A percentile compares a stretch with the other conserved stretches of the same genome.
Conservation (phyloP, 139 green algal genomes). For the Chlamydomonas applanata region DNA sequence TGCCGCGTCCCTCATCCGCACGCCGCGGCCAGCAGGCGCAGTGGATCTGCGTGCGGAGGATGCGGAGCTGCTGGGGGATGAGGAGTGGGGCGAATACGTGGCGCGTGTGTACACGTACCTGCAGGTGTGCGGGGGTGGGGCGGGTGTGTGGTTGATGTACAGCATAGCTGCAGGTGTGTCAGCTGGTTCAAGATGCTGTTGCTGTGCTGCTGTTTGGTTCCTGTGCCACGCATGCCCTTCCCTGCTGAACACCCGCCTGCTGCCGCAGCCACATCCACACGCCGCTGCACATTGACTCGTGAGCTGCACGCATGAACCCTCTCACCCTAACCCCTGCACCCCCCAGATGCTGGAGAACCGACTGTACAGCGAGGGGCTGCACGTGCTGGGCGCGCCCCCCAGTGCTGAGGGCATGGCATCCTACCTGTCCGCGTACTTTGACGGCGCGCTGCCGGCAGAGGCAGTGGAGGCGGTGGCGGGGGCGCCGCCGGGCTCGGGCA, state of each 20-base stretch:
- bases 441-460: slow-evolving; percentile 54
- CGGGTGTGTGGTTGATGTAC: neutral
- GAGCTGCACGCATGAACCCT: too few species aligned
- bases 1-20: neutral
- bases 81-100: slow-evolving; percentile 71
- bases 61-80: slow-evolving; percentile 30
- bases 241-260: too few species aligned
- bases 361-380: slow-evolving; percentile 94
- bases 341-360: slow-evolving; percentile 82
- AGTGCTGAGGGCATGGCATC: slow-evolving; percentile 30
- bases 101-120: slow-evolving; percentile 85
- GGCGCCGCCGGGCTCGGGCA: slow-evolving; percentile 7
- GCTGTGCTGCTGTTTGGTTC: too few species aligned
- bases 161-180: neutral
- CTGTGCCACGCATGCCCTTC: too few species aligned
- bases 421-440: slow-evolving; percentile 82
- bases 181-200: neutral
- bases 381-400: slow-evolving; percentile 79
- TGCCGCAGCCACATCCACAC: too few species aligned
- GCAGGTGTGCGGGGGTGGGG: slow-evolving; percentile 32
- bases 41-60: slow-evolving; percentile 47
- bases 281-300: too few species aligned
- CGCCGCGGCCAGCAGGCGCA: neutral
- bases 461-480: slow-evolving; percentile 62
- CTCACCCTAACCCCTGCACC: too few species aligned